Conservation (phyloP, 2,329 filamentous ascomycete genomes). For the Trematosphaeria pertusa region DNA sequence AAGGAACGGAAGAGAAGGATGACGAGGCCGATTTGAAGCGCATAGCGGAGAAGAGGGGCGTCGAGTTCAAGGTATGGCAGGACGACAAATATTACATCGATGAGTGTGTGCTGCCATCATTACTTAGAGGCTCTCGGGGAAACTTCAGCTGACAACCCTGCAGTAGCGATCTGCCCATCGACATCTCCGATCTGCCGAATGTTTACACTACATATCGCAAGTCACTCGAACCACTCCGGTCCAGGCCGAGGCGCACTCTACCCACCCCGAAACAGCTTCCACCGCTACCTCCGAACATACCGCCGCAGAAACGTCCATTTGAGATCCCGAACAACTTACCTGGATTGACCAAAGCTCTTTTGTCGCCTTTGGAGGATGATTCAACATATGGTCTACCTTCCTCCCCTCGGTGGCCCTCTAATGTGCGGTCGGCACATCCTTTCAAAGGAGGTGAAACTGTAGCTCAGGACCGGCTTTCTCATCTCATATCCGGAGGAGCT, state of each 20-base stretch:
- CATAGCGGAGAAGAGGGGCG: constrained; percentile 59
- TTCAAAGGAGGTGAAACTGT: constrained; percentile 72
- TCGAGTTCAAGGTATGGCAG: constrained; percentile 69
- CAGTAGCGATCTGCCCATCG: constrained; percentile 66
- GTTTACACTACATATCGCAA: constrained; percentile 80
- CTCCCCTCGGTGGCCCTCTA: constrained; percentile 61
- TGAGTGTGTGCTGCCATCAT: constrained; percentile 63
- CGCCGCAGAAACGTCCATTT: constrained; percentile 69
- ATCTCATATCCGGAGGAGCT: constrained; percentile 67
- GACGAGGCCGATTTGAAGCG: constrained; percentile 66
- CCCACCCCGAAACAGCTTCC: constrained; percentile 65
- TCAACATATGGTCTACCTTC: constrained; percentile 54
- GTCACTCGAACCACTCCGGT: constrained; percentile 72
- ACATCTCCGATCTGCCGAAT: constrained; percentile 69
- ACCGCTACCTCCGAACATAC: constrained; percentile 63
- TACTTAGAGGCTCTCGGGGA: background rate
- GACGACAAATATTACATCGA: constrained; percentile 84
- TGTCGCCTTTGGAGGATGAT: constrained; percentile 62
- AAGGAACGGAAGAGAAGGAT: constrained; percentile 70
- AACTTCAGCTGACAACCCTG: constrained; percentile 1
- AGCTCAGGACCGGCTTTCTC: constrained; percentile 64
- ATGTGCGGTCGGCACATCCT: constrained; percentile 66
- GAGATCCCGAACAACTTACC: constrained; percentile 64
- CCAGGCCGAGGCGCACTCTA: constrained; percentile 65
- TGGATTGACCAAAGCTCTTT: constrained; percentile 61